A percentile compares a stretch with the other conserved stretches of the same genome.
Conservation (phyloP, 2,329 filamentous ascomycete genomes). For the Cytospora schulzeri region DNA sequence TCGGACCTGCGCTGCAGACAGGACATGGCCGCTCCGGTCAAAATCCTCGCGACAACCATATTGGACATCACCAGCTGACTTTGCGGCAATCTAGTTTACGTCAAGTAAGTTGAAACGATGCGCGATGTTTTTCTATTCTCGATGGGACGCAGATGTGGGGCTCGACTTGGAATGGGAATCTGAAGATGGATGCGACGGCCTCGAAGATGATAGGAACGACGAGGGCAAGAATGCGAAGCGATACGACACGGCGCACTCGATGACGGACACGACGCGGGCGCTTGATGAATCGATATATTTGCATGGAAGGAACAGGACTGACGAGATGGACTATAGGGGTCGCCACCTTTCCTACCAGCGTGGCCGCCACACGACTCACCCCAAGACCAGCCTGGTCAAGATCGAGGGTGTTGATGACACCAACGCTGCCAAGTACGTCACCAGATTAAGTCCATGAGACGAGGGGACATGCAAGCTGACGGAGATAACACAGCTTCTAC, state of each 20-base stretch:
- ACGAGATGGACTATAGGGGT: slow-evolving; percentile 63
- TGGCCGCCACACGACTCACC: slow-evolving; percentile 87
- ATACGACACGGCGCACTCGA: slow-evolving; percentile 18
- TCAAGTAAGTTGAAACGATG: slow-evolving; percentile 70
- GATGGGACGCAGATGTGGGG: slow-evolving; percentile 20
- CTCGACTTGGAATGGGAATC: slow-evolving; percentile 7
- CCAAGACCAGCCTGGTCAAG: slow-evolving; percentile 92
- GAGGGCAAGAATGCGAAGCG: not conserved
- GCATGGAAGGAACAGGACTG: slow-evolving; percentile 32
- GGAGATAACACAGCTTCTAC: slow-evolving; percentile 70
- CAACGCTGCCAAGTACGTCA: slow-evolving; percentile 78
- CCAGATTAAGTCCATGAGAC: slow-evolving; percentile 19
- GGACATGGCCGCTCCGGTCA: slow-evolving; percentile 31
- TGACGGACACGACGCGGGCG: slow-evolving; percentile 31
- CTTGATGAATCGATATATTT: slow-evolving; percentile 20
- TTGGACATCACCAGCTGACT: slow-evolving; percentile 42
- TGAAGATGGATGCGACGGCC: slow-evolving; percentile 3
- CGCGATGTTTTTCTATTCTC: slow-evolving; percentile 10
- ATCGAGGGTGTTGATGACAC: slow-evolving; percentile 96
- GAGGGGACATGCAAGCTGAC: slow-evolving; percentile 31
- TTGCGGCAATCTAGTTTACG: slow-evolving; percentile 66
- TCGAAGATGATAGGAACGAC: slow-evolving; percentile 1
- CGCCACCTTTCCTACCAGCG: slow-evolving; percentile 98
- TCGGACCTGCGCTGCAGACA: not conserved
- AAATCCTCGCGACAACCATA: slow-evolving; percentile 28